Evolutionary conservation across 2,329 filamentous ascomycete species (phyloP).

Genomic region (Phialocephala subalpina): DNA sequence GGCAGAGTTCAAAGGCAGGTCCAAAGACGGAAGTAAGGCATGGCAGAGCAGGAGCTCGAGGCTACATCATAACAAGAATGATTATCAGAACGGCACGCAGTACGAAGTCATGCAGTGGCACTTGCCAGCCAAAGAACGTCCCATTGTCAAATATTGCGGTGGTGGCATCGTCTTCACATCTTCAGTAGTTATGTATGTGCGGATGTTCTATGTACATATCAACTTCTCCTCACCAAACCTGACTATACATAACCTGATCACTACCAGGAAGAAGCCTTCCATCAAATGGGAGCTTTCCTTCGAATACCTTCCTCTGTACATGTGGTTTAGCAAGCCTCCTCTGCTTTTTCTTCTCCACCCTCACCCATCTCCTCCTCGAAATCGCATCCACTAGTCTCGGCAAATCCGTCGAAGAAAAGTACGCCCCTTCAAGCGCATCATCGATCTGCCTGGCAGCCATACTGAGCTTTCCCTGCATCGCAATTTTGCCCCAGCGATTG

Average conservation of each 20-base stretch:
- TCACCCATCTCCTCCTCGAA: not conserved
- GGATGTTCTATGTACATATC: not conserved
- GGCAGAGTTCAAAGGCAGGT: too few species aligned
- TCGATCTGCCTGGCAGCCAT: constrained; percentile 30
- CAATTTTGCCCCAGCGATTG: constrained; percentile 30
- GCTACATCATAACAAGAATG: too few species aligned
- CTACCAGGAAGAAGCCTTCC: not conserved
- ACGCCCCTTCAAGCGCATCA: constrained; percentile 31
- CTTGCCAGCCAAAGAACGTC: not conserved
- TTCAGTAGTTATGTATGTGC: not conserved
- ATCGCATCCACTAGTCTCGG: not conserved
- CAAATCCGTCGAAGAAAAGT: constrained; percentile 22
- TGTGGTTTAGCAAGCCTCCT: not conserved
- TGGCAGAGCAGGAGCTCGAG: too few species aligned
- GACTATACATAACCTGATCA: not conserved
- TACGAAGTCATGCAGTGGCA: not conserved
- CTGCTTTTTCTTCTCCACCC: not conserved
- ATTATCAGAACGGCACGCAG: not conserved
- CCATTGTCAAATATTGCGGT: not conserved
- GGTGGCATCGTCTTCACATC: not conserved
- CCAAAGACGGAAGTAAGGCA: too few species aligned
- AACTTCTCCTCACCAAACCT: not conserved
- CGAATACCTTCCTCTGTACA: not conserved
- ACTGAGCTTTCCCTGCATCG: constrained; percentile 28
- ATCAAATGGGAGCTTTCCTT: too few species aligned